Evolutionary conservation across 202 grass and related monocot genomes (phyloP).

Genomic region (Schoenoplectus triqueter): DNA sequence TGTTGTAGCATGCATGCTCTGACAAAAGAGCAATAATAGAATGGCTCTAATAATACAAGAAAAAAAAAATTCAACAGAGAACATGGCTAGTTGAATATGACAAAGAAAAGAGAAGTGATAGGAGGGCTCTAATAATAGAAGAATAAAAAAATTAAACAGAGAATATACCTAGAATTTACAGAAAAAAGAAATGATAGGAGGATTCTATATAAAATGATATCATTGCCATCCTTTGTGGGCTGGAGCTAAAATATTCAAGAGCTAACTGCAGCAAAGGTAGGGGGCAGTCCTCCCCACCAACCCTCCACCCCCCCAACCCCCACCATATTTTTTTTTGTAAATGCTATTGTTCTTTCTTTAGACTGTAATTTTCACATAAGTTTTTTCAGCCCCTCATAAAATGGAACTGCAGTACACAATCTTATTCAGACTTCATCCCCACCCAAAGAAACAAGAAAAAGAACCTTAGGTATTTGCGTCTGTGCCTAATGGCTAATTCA

Average conservation of each 20-base stretch:
- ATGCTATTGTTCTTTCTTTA: too few species aligned
- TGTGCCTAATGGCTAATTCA: not conserved
- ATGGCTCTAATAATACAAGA: slow-evolving; percentile 36
- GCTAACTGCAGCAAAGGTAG: too few species aligned
- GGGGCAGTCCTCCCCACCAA: too few species aligned
- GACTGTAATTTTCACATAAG: too few species aligned
- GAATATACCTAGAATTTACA: too few species aligned
- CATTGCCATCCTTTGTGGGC: not conserved
- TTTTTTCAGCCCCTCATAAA: too few species aligned
- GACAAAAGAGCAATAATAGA: slow-evolving; percentile 36
- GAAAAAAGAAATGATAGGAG: not conserved
- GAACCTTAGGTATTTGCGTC: not conserved
- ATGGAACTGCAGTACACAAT: too few species aligned
- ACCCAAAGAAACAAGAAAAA: not conserved
- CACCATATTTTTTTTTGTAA: too few species aligned
- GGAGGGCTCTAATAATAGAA: too few species aligned
- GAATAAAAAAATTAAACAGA: too few species aligned
- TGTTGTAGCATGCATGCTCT: not conserved
- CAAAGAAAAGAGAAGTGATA: not conserved
- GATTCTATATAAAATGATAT: slow-evolving; percentile 16
- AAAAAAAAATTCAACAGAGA: slow-evolving; percentile 36
- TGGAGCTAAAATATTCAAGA: not conserved
- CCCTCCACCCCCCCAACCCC: too few species aligned
- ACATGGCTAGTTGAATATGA: slow-evolving; percentile 2
- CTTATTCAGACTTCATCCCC: too few species aligned